These are phyloP conservation scores for Ophiostoma angusticollis DNA, from an alignment of 2,329 filamentous ascomycete species.

Conservation along the genomic window DNA sequence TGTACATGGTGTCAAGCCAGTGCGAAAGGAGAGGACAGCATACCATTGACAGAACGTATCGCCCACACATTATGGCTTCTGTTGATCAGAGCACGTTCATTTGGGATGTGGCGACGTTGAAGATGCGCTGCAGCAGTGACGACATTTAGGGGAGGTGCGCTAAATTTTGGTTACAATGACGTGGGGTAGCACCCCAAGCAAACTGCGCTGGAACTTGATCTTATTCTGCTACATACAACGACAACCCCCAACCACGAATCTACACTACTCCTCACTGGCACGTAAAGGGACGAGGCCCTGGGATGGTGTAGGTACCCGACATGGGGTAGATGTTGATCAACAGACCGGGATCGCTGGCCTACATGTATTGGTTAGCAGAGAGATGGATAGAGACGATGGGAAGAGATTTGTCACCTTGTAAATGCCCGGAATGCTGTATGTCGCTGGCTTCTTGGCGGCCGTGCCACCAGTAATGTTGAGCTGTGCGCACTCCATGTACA, in stretches of 20 bases:
- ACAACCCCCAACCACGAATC: too few relatives aligned
- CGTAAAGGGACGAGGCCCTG: conserved; percentile 9
- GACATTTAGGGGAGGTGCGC: too few relatives aligned
- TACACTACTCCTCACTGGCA: background rate
- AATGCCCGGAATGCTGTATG: conserved; percentile 25
- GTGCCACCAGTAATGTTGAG: conserved; percentile 24
- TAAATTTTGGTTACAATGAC: too few relatives aligned
- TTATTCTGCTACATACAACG: background rate
- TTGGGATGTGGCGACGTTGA: too few relatives aligned
- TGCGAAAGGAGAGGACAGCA: conserved; percentile 12
- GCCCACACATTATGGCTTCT: conserved; percentile 22
- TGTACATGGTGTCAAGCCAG: background rate
- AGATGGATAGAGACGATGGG: too few relatives aligned
- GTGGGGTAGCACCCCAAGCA: too few relatives aligned
- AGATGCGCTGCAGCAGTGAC: too few relatives aligned
- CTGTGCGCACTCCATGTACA: conserved; percentile 29
- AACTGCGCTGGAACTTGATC: too few relatives aligned
- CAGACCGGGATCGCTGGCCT: conserved; percentile 23
- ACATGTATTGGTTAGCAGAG: too few relatives aligned
- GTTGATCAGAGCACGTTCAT: background rate
- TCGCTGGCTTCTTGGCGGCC: conserved; percentile 19
- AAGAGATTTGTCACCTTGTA: too few relatives aligned
- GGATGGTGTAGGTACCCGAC: conserved; percentile 21
- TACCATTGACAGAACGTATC: conserved; percentile 26
- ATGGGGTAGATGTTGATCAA: conserved; percentile 25